phyloP scores from a whole-genome alignment of 2,329 filamentous ascomycete species.

The Trichophyton simii region DNA sequence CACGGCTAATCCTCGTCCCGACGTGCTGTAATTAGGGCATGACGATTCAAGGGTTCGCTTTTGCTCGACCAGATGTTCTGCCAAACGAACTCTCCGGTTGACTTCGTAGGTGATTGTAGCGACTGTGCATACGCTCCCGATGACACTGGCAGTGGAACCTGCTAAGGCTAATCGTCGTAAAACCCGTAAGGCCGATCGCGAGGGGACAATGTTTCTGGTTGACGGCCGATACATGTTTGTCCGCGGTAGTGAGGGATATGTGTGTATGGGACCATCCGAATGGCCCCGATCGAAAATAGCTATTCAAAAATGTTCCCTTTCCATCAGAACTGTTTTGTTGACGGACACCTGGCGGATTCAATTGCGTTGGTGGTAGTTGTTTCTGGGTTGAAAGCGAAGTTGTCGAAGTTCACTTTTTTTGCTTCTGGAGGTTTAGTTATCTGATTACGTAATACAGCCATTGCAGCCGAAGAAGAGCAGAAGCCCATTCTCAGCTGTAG shows the following conservation, averaged over 20 bases:
- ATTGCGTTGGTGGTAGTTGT: neutral
- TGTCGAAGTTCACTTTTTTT: neutral
- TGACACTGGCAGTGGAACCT: slow-evolving; percentile 20
- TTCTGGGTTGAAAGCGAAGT: neutral
- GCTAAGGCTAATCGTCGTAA: slow-evolving; percentile 27
- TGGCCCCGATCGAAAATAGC: neutral
- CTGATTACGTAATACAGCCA: neutral
- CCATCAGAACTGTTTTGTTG: neutral
- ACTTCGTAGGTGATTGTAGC: slow-evolving; percentile 33
- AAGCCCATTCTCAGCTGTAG: no score
- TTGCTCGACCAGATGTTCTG: slow-evolving; percentile 33
- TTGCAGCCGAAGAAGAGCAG: no score
- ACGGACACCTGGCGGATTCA: neutral
- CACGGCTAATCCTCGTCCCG: slow-evolving; percentile 25
- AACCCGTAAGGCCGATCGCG: slow-evolving; percentile 33
- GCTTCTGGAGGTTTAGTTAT: neutral
- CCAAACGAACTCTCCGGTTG: slow-evolving; percentile 28
- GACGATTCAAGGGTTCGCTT: slow-evolving; percentile 32
- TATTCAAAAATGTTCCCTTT: neutral
- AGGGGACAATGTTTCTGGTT: slow-evolving; percentile 28
- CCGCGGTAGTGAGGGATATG: neutral
- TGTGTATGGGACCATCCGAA: neutral
- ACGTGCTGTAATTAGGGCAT: slow-evolving; percentile 32
- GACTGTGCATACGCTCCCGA: slow-evolving; percentile 30
- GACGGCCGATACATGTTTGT: slow-evolving; percentile 17